A percentile compares a stretch with the other conserved stretches of the same genome.
phyloP scores from a whole-genome alignment of 2,329 filamentous ascomycete species.

The Lachnellula cervina region DNA sequence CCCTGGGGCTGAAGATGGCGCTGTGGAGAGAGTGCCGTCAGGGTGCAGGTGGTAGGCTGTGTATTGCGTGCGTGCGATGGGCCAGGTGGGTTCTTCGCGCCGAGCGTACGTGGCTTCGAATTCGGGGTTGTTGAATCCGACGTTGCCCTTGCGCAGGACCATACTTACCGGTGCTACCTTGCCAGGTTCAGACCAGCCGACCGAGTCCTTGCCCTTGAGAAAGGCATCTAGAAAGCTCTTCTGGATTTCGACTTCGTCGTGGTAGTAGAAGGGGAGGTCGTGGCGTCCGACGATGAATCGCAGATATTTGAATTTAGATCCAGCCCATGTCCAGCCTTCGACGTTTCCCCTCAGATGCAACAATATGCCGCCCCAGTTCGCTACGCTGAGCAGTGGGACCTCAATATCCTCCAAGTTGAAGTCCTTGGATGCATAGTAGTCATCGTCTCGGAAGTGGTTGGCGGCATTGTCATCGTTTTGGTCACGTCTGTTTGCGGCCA shows the following conservation, averaged over 20 bases:
- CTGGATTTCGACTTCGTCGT: conserved; percentile 63
- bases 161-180: conserved; percentile 57
- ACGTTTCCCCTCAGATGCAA: conserved; percentile 67
- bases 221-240: conserved; percentile 66
- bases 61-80: conserved; percentile 60
- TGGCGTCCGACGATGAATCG: conserved; percentile 66
- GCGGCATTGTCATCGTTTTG: conserved; percentile 42
- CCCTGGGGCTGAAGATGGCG: conserved; percentile 27
- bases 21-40: conserved; percentile 8
- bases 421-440: conserved; percentile 33
- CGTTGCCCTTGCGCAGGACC: conserved; percentile 59
- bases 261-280: conserved; percentile 68
- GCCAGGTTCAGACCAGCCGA: conserved; percentile 55
- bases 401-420: conserved; percentile 61
- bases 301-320: conserved; percentile 63
- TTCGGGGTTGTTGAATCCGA: conserved; percentile 60
- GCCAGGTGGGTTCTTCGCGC: conserved; percentile 60
- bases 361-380: conserved; percentile 67
- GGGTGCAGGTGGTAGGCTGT: conserved; percentile 50
- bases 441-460: conserved; percentile 51
- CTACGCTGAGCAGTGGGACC: conserved; percentile 62
- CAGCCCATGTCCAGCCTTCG: conserved; percentile 58
- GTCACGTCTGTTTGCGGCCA: conserved; percentile 34
- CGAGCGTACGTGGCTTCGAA: conserved; percentile 52
- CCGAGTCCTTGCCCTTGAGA: conserved; percentile 59